A percentile compares a stretch with the other conserved stretches of the same genome.
These are phyloP conservation scores for Alternaria tenuissima DNA, from an alignment of 2,329 filamentous ascomycete genomes.

Conservation along the genomic window DNA sequence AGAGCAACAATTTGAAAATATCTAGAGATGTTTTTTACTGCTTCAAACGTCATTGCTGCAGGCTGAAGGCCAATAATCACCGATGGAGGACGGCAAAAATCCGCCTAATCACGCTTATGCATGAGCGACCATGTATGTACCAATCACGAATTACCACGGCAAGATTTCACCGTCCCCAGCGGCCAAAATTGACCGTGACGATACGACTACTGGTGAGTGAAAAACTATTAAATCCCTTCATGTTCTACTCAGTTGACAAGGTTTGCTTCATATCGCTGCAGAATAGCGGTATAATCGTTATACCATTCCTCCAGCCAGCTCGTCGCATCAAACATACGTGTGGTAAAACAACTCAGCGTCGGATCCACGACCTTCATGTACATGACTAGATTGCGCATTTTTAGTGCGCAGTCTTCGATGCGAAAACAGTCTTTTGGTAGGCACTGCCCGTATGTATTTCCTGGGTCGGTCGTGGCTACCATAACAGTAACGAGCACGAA, in stretches of 20 bases:
- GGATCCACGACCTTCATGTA: conserved; percentile 30
- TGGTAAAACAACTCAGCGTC: conserved; percentile 36
- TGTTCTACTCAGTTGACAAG: conserved; percentile 8
- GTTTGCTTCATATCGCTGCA: conserved; percentile 33
- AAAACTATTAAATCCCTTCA: background rate
- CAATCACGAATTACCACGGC: conserved; percentile 12
- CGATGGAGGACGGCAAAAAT: background rate
- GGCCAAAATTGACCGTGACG: conserved; percentile 32
- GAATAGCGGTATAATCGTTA: conserved; percentile 32
- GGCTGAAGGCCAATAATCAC: background rate
- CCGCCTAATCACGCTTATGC: conserved; percentile 2
- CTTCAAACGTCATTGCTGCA: background rate
- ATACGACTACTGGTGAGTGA: background rate
- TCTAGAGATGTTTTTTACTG: background rate
- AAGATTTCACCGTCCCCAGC: background rate
- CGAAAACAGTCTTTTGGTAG: conserved; percentile 26
- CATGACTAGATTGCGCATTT: conserved; percentile 26
- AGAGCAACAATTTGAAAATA: background rate
- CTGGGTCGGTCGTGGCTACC: conserved; percentile 31
- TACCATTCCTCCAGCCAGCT: conserved; percentile 39
- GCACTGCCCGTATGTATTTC: conserved; percentile 35
- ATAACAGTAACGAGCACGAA: conserved; percentile 36
- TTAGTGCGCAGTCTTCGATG: conserved; percentile 31
- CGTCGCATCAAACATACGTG: conserved; percentile 39
- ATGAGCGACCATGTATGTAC: background rate